Percentiles rank a stretch among this genome's conserved stretches.
Evolutionary conservation across 2,329 filamentous ascomycete genomes (phyloP).

Genomic region (Aspergillus fumigatus): DNA sequence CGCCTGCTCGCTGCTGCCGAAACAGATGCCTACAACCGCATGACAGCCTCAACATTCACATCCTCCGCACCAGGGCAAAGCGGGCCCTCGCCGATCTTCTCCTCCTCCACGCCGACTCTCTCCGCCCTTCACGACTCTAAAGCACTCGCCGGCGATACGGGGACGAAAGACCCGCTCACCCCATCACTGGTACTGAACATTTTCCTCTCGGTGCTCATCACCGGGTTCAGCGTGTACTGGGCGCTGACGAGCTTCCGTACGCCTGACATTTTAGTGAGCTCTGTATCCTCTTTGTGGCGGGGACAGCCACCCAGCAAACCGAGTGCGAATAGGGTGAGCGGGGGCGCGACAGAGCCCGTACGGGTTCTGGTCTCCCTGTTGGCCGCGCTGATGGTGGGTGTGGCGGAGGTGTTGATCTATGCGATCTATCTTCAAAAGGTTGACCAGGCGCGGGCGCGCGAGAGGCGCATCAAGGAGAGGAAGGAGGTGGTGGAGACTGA

Average conservation of each 20-base stretch:
- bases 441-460: conserved; percentile 33
- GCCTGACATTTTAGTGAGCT: conserved; percentile 23
- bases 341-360: conserved; percentile 27
- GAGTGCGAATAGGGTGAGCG: conserved; percentile 8
- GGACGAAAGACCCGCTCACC: conserved; percentile 42
- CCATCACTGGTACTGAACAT: conserved; percentile 77
- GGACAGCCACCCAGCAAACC: too few relatives aligned
- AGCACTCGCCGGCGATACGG: conserved; percentile 31
- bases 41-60: conserved; percentile 47
- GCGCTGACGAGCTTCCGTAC: conserved; percentile 36
- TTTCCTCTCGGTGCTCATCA: conserved; percentile 74
- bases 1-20: conserved; percentile 80
- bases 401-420: conserved; percentile 46
- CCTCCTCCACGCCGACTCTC: conserved; percentile 55
- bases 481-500: conserved; percentile 31
- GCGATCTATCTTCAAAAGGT: conserved; percentile 44
- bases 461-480: conserved; percentile 35
- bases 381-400: conserved; percentile 39
- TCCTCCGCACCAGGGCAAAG: conserved; percentile 53
- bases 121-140: conserved; percentile 38
- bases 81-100: conserved; percentile 42
- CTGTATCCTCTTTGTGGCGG: conserved; percentile 15
- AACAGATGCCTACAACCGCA: conserved; percentile 72
- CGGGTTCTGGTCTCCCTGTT: conserved; percentile 39
- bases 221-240: conserved; percentile 46